phyloP scores from a whole-genome alignment of 2,329 filamentous ascomycete genomes.

The Colletotrichum sidae region DNA sequence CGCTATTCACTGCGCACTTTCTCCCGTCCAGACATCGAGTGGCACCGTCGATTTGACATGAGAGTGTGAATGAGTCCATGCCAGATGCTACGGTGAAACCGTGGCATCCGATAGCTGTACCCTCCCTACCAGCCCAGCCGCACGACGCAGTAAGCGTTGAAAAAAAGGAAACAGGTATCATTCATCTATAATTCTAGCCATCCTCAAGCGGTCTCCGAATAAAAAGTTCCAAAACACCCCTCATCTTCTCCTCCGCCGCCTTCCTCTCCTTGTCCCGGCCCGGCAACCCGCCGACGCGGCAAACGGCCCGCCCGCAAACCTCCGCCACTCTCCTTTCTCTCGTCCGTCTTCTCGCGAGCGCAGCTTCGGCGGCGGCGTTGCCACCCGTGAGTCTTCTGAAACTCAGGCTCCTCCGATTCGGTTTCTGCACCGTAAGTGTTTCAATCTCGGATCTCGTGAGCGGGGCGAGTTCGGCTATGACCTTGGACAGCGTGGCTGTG shows the following conservation, averaged over 20 bases:
- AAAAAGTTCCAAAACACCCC: conserved; percentile 78
- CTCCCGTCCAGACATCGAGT: no score
- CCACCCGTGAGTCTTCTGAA: conserved; percentile 51
- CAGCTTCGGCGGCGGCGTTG: conserved; percentile 41
- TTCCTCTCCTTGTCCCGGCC: conserved; percentile 66
- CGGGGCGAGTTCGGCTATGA: conserved; percentile 61
- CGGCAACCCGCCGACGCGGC: conserved; percentile 56
- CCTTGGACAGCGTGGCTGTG: conserved; percentile 76
- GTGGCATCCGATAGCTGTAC: no score
- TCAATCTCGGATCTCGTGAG: conserved; percentile 52
- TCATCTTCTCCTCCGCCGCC: conserved; percentile 71
- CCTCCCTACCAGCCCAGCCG: no score
- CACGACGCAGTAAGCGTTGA: no score
- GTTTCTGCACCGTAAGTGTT: conserved; percentile 42
- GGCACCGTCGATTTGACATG: no score
- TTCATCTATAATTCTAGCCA: conserved; percentile 12
- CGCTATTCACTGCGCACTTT: no score
- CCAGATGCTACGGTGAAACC: no score
- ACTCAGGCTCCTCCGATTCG: conserved; percentile 57
- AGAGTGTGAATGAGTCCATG: no score
- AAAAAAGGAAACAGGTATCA: background rate
- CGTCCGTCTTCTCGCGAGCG: conserved; percentile 62
- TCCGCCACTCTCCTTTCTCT: conserved; percentile 73
- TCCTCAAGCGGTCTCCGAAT: conserved; percentile 42
- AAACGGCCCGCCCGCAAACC: conserved; percentile 73